Base-by-base conservation (phyloP, 352 stramenopile genomes). In the Discostella stelligera region DNA sequence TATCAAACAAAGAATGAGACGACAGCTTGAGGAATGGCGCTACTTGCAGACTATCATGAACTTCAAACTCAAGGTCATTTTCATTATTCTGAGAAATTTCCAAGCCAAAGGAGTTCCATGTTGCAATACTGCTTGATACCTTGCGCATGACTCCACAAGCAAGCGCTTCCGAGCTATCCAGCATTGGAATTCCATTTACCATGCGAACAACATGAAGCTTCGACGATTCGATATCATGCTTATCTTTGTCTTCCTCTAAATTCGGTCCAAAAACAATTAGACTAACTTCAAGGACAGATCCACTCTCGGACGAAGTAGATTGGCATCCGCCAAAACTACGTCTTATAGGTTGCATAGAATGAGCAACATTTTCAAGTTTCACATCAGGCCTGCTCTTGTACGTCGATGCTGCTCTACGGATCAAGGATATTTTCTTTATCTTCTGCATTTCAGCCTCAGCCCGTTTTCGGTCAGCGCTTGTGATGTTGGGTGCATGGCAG, bases 121-220 rank as follows among this genome's bases (percentile, higher is more conserved):
- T 72, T 4, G 67, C 54, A 44, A 79, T 61, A 63, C 73, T 90
- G 23, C 66, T 71, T 21, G 70, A 62, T 32, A 93, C 41, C 16
- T 82, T 82, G 52, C 84, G 76, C 1, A 90, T 79, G 8, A 93
- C 41, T n/a, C 87, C 87, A 77, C 87, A 93, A 23, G 79, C 79
- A 27, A 79, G 48, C n/a, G 77, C 79, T 80, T 93, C 85, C 30
- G 82, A 79, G 46, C 84, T 78, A 63, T 93, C 87, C 21, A 93
- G 73, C 23, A 93, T 61, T 50, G 87, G 87, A 54, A 91, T 84
- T n/a, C 69, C 65, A 70, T 93, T 93, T 7, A 93, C 87, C 79
- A 93, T 90, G 5, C 87, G 77, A 18, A 93, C 70, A n/a, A 91
- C 8, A 25, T 77, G 62, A 30, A 91, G 56, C 37, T 64, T 74